Evolutionary conservation across 345 rosid species (phyloP).

Genomic region (Carallia brachiata): DNA sequence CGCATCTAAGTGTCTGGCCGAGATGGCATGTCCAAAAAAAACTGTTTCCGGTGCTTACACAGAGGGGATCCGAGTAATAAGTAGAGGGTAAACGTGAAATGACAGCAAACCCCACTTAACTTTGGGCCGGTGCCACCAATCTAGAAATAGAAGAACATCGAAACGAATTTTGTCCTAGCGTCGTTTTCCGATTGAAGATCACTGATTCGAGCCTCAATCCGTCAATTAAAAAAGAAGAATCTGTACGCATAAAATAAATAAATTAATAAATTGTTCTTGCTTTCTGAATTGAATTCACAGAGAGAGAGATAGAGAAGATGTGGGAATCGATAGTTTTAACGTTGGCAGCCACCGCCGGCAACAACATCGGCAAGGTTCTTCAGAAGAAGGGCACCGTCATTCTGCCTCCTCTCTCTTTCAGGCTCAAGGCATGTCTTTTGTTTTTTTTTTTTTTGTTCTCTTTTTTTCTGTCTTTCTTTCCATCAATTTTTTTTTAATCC

Average conservation of each 20-base stretch:
- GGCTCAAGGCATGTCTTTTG: conserved; percentile 60
- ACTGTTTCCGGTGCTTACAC: no score
- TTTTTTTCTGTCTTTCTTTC: no score
- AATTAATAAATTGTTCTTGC: conserved; percentile 3
- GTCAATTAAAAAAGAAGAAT: no score
- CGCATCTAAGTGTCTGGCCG: no score
- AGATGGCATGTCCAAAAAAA: no score
- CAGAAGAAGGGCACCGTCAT: conserved; percentile 97
- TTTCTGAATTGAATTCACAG: background rate
- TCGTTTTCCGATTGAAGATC: no score
- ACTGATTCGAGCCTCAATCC: no score
- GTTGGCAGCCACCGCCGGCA: conserved; percentile 93
- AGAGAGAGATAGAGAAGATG: conserved; percentile 33
- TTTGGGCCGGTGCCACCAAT: background rate
- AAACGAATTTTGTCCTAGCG: no score
- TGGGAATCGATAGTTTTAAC: conserved; percentile 92
- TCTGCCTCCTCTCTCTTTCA: conserved; percentile 95
- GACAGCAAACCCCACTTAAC: no score
- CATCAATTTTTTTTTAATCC: background rate
- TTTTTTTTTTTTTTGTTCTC: background rate
- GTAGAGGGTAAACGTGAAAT: no score
- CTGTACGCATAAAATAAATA: no score
- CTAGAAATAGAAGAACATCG: background rate
- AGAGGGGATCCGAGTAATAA: no score
- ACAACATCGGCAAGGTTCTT: conserved; percentile 89